Base-by-base conservation (phyloP, 352 stramenopile species). In the Globisporangium canariense region DNA sequence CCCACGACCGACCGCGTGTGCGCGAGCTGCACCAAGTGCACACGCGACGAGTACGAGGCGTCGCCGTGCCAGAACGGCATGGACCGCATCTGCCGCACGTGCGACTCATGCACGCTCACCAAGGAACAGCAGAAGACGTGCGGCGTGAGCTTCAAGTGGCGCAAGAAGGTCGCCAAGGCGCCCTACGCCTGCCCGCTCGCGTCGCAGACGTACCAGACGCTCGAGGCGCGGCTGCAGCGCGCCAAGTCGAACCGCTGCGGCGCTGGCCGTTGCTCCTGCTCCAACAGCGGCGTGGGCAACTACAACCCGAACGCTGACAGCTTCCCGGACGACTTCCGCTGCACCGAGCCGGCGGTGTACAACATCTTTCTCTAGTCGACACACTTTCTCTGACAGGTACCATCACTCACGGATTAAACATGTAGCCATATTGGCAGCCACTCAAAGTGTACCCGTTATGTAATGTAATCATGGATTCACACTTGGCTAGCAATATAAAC, bases 161-260 rank as follows among this genome's bases (percentile, higher is more conserved):
- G 81, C 47, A 69, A 77, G 11, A 63, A 78, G n/a, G 68, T 88
- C 32, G 87, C 88, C 78, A 79, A 79, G 55, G 65, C 68, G 13
- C 83, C 85, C 4, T 94, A 90, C 58, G 85, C 79, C n/a, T 94
- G 85, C 56, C 85, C 85, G 3, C 60, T 68, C 14, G 58, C 75
- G 7, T 69, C 69, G 5, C 77, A 88, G 51, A 66, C 71, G 41
- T 94, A 71, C 60, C 76, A 89, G 58, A 87, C 83, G 11, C 67
- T 82, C 22, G 85, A 94, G 58, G 73, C 78, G 20, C 70, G 75
- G 10, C 66, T 94, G 28, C 83, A 91, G 69, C 67, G 66, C 9
- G 76, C 68, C 41, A 90, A 94, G 64, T 90, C 85, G 5, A 90
- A 92, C 55, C 67, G 59, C 9, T 94, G 85, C 60, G 85, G 83